Evolutionary conservation across 2,329 filamentous ascomycete species (phyloP), one percentile per base, ranked within the genome.

Genomic region (Colletotrichum lupini): DNA sequence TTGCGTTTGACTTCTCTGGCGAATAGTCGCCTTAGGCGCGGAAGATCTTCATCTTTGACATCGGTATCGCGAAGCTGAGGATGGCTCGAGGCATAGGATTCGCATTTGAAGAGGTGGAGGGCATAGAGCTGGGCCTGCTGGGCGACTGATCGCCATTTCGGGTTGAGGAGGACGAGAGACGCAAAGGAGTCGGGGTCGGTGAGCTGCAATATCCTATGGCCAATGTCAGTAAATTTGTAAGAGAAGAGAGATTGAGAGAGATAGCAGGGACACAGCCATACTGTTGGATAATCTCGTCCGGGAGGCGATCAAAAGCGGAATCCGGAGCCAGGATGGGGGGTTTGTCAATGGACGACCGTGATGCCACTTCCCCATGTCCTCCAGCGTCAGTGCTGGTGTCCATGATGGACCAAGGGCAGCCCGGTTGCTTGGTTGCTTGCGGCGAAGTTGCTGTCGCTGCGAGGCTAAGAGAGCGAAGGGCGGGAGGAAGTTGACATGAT

Each of bases 1-100:
- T 94, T 94, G 70, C 93, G 89, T 82, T 94, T 94, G 76, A 93
- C 89, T 79, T 95, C 92, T 62, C 87, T 87, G 9, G 90, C 87
- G 78, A 97, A 95, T 30, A 90, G 85, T 24, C 86, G 87, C 69
- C 93, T 92, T 37, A 96, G 84, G 24, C 81, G 82, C 57, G 88
- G 86, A 5, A 96, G 85, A 68, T 89, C 86, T 37, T 87, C 84
- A 61, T 87, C 83, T 66, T 79, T 81, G 55, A 83, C 81, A 61
- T 82, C 78, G 24, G 82, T 73, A 56, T 83, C 80, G 53, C 79
- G 75, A 28, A 83, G 76, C n/a, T 80, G 78, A 19, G 79, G 79
- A 76, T 90, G 87, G 78, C 85, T 88, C 68, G 88, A 84, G 53
- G 86, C 83, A 76, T 88, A 91, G 24, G 90, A 90, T 22, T 89